These are phyloP conservation scores for Phellopilus nigrolimitatus DNA, from an alignment of 1,284 basidiomycete species.

Conservation along the genomic window DNA sequence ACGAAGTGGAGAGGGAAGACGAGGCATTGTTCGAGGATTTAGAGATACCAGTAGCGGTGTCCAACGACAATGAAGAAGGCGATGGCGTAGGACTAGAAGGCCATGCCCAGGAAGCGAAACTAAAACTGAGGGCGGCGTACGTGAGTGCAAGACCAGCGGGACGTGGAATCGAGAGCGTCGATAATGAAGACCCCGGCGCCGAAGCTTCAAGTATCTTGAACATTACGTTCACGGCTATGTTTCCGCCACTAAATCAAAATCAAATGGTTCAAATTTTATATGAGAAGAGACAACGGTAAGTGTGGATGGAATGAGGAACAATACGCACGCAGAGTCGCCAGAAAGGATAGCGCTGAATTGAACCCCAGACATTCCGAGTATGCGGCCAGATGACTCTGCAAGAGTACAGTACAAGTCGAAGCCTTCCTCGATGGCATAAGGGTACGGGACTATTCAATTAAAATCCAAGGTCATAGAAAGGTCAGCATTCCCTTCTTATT, in stretches of 20 bases:
- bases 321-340: slow-evolving; percentile 88
- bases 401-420: slow-evolving; percentile 87
- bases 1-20: slow-evolving; percentile 3
- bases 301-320: slow-evolving; percentile 2
- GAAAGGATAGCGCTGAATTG: slow-evolving; percentile 72
- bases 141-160: slow-evolving; percentile 83
- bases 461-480: neutral
- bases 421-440: slow-evolving; percentile 91
- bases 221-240: slow-evolving; percentile 78
- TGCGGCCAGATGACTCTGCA: slow-evolving; percentile 72
- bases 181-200: slow-evolving; percentile 33
- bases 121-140: slow-evolving; percentile 88
- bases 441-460: slow-evolving; percentile 74
- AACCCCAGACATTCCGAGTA: slow-evolving; percentile 82
- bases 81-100: slow-evolving; percentile 58
- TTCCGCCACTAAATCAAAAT: slow-evolving; percentile 61
- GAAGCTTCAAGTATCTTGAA: slow-evolving; percentile 77
- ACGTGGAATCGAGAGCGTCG: slow-evolving; percentile 40
- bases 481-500: neutral
- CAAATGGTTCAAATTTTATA: slow-evolving; percentile 53
- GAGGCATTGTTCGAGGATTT: slow-evolving; percentile 4
- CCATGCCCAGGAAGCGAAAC: slow-evolving; percentile 98
- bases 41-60: slow-evolving; percentile 15
- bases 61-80: slow-evolving; percentile 19
- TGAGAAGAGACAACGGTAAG: slow-evolving; percentile 37